These are phyloP conservation scores for Draba incana DNA, from an alignment of 345 rosid genomes.

Conservation along the genomic window DNA sequence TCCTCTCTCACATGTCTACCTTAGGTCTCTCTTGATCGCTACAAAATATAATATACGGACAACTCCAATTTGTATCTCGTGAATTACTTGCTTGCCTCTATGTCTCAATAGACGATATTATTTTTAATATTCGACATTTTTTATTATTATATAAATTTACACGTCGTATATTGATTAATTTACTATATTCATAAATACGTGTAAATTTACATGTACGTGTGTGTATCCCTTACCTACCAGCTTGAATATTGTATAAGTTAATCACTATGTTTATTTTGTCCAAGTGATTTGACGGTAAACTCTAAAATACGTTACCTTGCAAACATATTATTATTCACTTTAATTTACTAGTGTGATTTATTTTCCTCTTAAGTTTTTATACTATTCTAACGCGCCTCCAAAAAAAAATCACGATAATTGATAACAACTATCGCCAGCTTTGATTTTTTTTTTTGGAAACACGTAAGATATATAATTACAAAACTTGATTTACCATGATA, in stretches of 20 bases:
- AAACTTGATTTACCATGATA: conserved; percentile 25
- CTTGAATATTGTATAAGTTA: conserved; percentile 23
- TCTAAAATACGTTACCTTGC: conserved; percentile 10
- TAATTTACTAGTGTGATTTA: neutral
- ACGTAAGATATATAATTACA: conserved; percentile 25
- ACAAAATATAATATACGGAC: conserved; percentile 47
- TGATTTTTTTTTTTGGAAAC: conserved; percentile 27
- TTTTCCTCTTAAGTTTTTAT: conserved; percentile 12
- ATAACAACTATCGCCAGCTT: conserved; percentile 40
- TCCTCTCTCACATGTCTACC: conserved; percentile 45
- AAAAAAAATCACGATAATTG: conserved; percentile 30
- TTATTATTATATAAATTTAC: conserved; percentile 28
- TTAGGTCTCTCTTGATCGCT: conserved; percentile 46
- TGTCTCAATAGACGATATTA: conserved; percentile 42
- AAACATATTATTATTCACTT: conserved; percentile 1
- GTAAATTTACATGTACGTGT: conserved; percentile 16
- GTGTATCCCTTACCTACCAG: conserved; percentile 28
- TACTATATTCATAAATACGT: conserved; percentile 10
- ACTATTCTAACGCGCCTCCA: conserved; percentile 31
- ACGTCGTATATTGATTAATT: conserved; percentile 4
- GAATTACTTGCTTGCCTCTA: conserved; percentile 48
- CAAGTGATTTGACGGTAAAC: conserved; percentile 19
- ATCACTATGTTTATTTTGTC: neutral
- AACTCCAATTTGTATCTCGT: conserved; percentile 46
- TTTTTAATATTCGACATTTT: conserved; percentile 28